Conservation (phyloP, 2,329 filamentous ascomycete genomes). For the Pleurostoma richardsiae region DNA sequence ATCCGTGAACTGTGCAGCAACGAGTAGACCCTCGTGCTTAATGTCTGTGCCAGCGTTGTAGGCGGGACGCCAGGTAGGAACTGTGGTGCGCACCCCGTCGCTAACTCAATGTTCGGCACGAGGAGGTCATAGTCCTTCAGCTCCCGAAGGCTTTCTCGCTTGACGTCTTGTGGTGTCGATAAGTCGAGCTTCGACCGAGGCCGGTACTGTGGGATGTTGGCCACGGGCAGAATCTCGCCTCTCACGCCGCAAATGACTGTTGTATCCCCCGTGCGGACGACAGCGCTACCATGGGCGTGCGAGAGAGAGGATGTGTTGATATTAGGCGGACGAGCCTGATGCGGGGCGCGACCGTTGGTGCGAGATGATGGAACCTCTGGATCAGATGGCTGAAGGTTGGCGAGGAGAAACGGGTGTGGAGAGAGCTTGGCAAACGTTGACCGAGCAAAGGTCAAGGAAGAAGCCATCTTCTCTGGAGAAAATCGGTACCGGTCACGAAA, state of each 20-base stretch:
- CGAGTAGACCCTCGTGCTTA: constrained; percentile 75
- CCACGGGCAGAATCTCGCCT: constrained; percentile 73
- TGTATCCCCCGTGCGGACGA: constrained; percentile 84
- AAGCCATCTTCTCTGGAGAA: constrained; percentile 20
- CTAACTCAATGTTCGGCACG: constrained; percentile 89
- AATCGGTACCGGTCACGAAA: too few species aligned
- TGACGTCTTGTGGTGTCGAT: constrained; percentile 2
- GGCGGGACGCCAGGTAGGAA: constrained; percentile 83
- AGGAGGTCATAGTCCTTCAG: constrained; percentile 65
- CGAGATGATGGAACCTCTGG: constrained; percentile 39
- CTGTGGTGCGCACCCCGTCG: constrained; percentile 82
- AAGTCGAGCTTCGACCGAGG: neutral
- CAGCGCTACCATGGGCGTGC: constrained; percentile 84
- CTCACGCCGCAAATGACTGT: constrained; percentile 92
- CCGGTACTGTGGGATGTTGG: constrained; percentile 64
- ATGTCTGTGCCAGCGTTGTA: constrained; percentile 71
- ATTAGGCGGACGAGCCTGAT: constrained; percentile 65
- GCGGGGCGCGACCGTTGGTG: constrained; percentile 73
- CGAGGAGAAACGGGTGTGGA: constrained; percentile 82
- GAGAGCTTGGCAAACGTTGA: constrained; percentile 85
- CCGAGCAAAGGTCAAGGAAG: constrained; percentile 42
- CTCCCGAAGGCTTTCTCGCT: constrained; percentile 32
- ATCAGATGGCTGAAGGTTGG: constrained; percentile 67
- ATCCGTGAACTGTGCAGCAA: constrained; percentile 69
- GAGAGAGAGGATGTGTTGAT: constrained; percentile 81